phyloP scores from a whole-genome alignment of 2,329 filamentous ascomycete species.

The Akanthomyces muscarius region DNA sequence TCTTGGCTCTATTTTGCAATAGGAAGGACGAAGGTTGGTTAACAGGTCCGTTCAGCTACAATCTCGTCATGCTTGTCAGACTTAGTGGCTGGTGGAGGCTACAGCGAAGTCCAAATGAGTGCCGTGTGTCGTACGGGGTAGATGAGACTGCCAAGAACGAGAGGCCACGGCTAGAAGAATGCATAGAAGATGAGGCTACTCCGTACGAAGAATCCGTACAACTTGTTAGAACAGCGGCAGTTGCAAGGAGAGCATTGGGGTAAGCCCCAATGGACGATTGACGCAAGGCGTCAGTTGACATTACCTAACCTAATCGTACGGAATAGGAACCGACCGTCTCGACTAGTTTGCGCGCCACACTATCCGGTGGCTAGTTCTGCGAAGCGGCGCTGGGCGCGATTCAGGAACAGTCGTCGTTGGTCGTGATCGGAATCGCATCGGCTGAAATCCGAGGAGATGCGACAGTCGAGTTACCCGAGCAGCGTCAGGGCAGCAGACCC shows the following conservation, averaged over 20 bases:
- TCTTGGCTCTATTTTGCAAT: too few species aligned
- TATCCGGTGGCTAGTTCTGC: not conserved
- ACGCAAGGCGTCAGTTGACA: not conserved
- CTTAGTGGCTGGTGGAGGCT: not conserved
- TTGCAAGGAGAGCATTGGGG: not conserved
- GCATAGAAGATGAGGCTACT: not conserved
- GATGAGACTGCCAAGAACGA: not conserved
- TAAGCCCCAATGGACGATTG: not conserved
- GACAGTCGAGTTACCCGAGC: not conserved
- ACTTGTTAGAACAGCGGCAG: not conserved
- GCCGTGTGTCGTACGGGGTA: not conserved
- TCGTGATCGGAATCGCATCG: not conserved
- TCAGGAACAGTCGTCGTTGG: not conserved
- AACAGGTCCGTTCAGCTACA: not conserved
- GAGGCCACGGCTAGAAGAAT: not conserved
- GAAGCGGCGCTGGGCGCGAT: not conserved
- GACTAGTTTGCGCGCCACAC: not conserved
- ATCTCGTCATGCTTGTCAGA: not conserved
- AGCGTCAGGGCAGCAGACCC: not conserved
- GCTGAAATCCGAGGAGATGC: not conserved
- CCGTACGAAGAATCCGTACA: too few species aligned
- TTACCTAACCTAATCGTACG: slow-evolving; percentile 4
- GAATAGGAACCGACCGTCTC: not conserved
- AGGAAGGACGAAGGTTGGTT: not conserved
- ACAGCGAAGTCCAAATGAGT: not conserved